A percentile compares a stretch with the other conserved stretches of the same genome.
Evolutionary conservation across 2,329 filamentous ascomycete genomes (phyloP).

Genomic region (Microsporum audouinii): DNA sequence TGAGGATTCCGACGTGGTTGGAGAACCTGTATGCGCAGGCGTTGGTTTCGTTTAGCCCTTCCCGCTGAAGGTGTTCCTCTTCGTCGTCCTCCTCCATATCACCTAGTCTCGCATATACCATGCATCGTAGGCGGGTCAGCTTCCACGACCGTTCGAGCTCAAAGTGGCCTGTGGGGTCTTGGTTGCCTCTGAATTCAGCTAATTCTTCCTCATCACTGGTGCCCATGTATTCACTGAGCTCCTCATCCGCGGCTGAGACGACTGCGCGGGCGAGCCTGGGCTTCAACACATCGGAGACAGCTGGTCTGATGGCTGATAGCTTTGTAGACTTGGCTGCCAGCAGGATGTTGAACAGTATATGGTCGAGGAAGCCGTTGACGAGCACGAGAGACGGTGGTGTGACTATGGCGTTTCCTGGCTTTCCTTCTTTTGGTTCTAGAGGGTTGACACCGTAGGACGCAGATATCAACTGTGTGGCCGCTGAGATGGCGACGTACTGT

Average conservation of each 20-base stretch:
- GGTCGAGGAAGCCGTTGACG: constrained; percentile 86
- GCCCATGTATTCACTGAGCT: constrained; percentile 77
- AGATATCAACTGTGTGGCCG: constrained; percentile 83
- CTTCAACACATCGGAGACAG: constrained; percentile 77
- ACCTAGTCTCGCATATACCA: constrained; percentile 94
- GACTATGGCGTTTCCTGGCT: constrained; percentile 60
- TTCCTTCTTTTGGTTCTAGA: constrained; percentile 53
- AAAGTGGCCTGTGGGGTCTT: constrained; percentile 52
- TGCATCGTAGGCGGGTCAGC: constrained; percentile 79
- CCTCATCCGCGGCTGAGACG: constrained; percentile 70
- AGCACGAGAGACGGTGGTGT: constrained; percentile 61
- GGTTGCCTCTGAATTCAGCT: constrained; percentile 42
- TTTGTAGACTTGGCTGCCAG: constrained; percentile 65
- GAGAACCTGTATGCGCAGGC: constrained; percentile 45
- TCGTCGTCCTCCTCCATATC: constrained; percentile 98
- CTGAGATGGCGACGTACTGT: constrained; percentile 75
- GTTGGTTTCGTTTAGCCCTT: constrained; percentile 53
- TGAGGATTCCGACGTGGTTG: constrained; percentile 54
- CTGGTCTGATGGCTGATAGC: constrained; percentile 62
- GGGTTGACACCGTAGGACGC: constrained; percentile 71
- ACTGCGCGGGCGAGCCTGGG: constrained; percentile 78
- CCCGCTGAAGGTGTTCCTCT: constrained; percentile 73
- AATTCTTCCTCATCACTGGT: constrained; percentile 65
- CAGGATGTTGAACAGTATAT: constrained; percentile 85
- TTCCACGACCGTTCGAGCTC: constrained; percentile 93